Conservation (phyloP, 129 eudicot genomes). For the Flaveria trinervia region DNA sequence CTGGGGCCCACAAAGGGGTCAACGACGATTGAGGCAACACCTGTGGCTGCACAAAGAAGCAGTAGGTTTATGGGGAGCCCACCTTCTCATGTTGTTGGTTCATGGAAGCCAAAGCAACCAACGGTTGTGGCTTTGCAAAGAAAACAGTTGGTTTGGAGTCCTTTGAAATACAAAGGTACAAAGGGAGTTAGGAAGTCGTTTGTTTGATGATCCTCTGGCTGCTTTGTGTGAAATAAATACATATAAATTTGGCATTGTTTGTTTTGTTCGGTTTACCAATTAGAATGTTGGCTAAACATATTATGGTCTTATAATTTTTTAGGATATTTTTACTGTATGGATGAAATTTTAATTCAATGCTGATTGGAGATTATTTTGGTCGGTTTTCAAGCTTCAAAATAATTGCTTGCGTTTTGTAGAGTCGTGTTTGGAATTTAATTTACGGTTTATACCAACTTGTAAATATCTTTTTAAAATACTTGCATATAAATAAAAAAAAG, state of each 20-base stretch:
- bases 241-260: neutral
- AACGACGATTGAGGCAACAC: constrained; percentile 45
- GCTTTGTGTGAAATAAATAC: neutral
- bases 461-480: neutral
- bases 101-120: constrained; percentile 92
- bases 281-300: neutral
- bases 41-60: constrained; percentile 50
- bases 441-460: neutral
- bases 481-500: too few species aligned
- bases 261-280: neutral
- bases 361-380: neutral
- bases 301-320: neutral
- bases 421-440: neutral
- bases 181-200: constrained; percentile 59
- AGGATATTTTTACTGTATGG: neutral
- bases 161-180: constrained; percentile 49
- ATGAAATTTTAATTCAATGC: constrained; percentile 3
- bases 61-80: constrained; percentile 88
- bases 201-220: neutral
- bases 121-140: constrained; percentile 71
- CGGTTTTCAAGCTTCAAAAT: neutral
- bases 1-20: constrained; percentile 32
- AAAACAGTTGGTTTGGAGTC: constrained; percentile 85
- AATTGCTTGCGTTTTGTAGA: neutral
- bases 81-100: constrained; percentile 53